Base-by-base conservation (phyloP, 2,329 filamentous ascomycete genomes). In the Whalleya microplaca region DNA sequence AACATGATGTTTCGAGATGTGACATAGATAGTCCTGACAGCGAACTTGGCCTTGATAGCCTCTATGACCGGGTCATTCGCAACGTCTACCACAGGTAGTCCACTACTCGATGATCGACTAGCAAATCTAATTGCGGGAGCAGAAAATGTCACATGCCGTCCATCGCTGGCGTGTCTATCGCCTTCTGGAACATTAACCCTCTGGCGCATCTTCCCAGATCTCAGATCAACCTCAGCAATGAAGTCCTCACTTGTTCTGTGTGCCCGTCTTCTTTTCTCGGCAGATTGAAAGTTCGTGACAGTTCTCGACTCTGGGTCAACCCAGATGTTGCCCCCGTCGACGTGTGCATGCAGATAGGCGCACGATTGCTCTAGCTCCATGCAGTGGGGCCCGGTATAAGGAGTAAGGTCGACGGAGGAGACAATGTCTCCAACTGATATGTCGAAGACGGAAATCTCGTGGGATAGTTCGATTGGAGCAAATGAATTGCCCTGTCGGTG, bases 201-300 rank as follows among this genome's bases (percentile, higher is more conserved):
- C 43, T 65, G 66, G 5, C 63, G 61, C 58, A 69, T 68, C 53
- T 65, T 65, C 32, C 66, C 66, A 16, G 61, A 61, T 20, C 66
- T 61, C 6, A 68, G 48, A 40, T 67, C 64, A n/a, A 69, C 56
- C 45, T 69, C 66, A 5, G 65, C 66, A 44, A 69, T 63, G 50
- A 69, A 66, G 43, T 65, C 64, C n/a, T 66, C 61, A 21, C 37
- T 61, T n/a, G 54, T 52, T 42, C 56, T 51, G 18, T 45, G 45
- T 5, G 51, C 49, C 0, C 55, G 45, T n/a, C 49, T 51, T 14
- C 53, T 49, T 21, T 58, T 60, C 41, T 57, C 51, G 5, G 47
- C 41, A 3, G 58, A 48, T 42, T 62, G 57, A 41, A 61, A 66
- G 32, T 55, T 64, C 21, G 59, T 59, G 9, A 66, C 56, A 5